Evolutionary conservation across 139 green algal genomes (phyloP).

Genomic region (Nannochloris sp.): DNA sequence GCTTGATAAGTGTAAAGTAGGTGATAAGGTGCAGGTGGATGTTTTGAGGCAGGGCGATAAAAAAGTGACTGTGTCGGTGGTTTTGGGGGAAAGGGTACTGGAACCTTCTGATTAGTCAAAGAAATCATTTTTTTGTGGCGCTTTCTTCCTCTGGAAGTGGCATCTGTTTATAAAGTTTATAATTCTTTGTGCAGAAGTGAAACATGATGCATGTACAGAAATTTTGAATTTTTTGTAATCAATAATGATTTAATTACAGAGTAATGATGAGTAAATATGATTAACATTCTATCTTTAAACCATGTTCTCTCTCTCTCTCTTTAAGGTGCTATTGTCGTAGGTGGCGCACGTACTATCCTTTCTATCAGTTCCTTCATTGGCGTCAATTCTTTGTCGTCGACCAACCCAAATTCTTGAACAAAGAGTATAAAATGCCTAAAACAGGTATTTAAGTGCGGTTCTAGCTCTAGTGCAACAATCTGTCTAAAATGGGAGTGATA

Average conservation of each 20-base stretch:
- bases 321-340: background rate
- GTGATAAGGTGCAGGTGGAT: constrained; percentile 37
- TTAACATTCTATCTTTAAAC: background rate
- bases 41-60: constrained; percentile 22
- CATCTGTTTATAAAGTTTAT: too few relatives aligned
- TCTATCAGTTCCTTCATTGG: constrained; percentile 94
- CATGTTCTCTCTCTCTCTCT: background rate
- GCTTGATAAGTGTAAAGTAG: constrained; percentile 48
- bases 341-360: constrained; percentile 38
- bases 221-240: background rate
- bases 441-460: constrained; percentile 98
- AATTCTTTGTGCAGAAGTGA: too few relatives aligned
- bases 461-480: constrained; percentile 61
- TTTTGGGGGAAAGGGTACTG: constrained; percentile 20
- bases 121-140: background rate
- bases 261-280: background rate
- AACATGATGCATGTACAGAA: background rate
- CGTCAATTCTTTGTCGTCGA: constrained; percentile 88
- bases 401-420: constrained; percentile 60
- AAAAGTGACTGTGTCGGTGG: constrained; percentile 15
- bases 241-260: background rate
- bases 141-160: too few relatives aligned
- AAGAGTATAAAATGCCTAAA: constrained; percentile 99
- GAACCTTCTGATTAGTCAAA: constrained; percentile 12
- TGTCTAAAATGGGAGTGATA: constrained; percentile 96